phyloP scores from a whole-genome alignment of 345 rosid genomes.

The Pistacia atlantica region DNA sequence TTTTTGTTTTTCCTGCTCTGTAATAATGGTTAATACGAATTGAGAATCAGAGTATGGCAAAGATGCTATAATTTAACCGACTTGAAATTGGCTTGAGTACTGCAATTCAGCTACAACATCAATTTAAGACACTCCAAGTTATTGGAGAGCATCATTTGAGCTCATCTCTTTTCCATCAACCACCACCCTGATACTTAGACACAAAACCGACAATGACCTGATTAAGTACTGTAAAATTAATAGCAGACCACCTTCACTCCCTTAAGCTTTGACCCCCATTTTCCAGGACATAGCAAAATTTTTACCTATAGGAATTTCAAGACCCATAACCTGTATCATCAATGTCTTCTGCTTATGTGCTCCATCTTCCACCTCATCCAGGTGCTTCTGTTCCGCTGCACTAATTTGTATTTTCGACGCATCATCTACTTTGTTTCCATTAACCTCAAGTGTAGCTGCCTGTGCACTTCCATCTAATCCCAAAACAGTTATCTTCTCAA shows the following conservation, averaged over 20 bases:
- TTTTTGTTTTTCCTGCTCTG: neutral
- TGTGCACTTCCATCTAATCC: constrained; percentile 59
- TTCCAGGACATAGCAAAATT: constrained; percentile 73
- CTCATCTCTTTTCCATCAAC: constrained; percentile 41
- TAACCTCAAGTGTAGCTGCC: constrained; percentile 47
- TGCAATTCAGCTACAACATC: constrained; percentile 13
- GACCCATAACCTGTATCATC: constrained; percentile 65
- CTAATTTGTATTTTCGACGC: constrained; percentile 36
- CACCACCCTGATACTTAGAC: constrained; percentile 2
- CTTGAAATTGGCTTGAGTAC: constrained; percentile 10
- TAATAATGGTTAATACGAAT: neutral
- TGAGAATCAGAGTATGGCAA: too few relatives aligned
- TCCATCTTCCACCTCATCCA: constrained; percentile 34
- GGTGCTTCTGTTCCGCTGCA: constrained; percentile 45
- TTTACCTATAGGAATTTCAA: constrained; percentile 67
- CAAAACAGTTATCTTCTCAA: constrained; percentile 65
- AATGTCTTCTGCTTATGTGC: constrained; percentile 40
- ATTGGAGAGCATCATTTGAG: constrained; percentile 21
- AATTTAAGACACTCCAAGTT: constrained; percentile 7
- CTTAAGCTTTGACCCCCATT: constrained; percentile 33
- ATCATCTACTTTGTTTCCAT: constrained; percentile 36
- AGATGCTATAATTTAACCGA: neutral
- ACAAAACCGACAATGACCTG: neutral
- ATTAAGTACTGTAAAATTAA: neutral
- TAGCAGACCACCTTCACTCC: neutral